Evolutionary conservation across 257 asterid genomes (phyloP).

Genomic region (Cordia subcordata): DNA sequence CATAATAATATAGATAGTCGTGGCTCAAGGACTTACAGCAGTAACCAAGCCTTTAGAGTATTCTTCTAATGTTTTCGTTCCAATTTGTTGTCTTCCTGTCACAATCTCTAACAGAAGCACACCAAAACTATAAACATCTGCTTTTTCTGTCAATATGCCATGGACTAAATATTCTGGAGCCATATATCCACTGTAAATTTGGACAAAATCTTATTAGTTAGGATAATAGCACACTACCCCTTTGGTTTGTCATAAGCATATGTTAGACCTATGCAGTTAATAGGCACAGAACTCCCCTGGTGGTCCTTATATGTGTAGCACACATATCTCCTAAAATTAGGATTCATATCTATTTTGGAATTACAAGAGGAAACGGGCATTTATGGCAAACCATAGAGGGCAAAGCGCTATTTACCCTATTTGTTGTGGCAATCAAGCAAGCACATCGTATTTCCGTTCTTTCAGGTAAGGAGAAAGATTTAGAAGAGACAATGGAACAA

Average conservation of each 20-base stretch:
- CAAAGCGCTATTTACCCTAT: no score
- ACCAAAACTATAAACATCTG: slow-evolving; percentile 39
- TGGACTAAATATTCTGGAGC: slow-evolving; percentile 43
- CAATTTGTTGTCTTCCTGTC: slow-evolving; percentile 25
- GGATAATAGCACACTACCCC: no score
- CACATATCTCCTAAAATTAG: no score
- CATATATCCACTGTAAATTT: slow-evolving; percentile 34
- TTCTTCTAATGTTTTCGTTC: slow-evolving; percentile 25
- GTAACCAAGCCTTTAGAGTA: slow-evolving; percentile 25
- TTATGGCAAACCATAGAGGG: no score
- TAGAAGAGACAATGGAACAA: neutral
- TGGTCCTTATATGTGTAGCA: no score
- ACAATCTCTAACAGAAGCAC: slow-evolving; percentile 33
- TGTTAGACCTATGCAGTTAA: no score
- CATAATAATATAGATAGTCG: neutral
- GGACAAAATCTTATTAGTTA: neutral
- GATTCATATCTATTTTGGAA: no score
- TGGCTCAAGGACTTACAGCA: slow-evolving; percentile 14
- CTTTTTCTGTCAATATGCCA: slow-evolving; percentile 38
- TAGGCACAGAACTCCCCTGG: no score
- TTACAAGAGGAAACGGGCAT: no score
- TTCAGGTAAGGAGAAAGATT: neutral
- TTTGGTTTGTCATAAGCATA: no score
- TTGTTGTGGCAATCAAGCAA: no score
- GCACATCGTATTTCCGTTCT: neutral